Conservation (phyloP, 768 basidiomycete species). For the Macrolepiota albuminosa region DNA sequence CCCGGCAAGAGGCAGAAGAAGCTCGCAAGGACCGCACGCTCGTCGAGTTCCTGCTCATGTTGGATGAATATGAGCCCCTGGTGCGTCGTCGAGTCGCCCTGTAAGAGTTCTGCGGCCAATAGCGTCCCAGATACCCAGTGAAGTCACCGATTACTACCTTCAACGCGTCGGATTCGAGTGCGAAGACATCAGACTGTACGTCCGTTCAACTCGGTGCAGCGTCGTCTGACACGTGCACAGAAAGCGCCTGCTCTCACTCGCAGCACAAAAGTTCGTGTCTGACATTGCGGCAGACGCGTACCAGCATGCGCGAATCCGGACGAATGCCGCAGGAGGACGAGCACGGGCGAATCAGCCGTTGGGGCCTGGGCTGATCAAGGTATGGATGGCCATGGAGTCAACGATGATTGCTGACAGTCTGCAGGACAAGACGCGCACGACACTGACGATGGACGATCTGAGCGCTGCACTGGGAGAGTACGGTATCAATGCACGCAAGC, state of each 20-base stretch:
- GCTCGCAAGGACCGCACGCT: constrained; percentile 86
- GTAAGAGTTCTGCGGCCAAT: not conserved
- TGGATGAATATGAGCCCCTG: constrained; percentile 95
- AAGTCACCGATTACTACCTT: constrained; percentile 96
- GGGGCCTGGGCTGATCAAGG: constrained; percentile 63
- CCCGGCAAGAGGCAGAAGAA: constrained; percentile 72
- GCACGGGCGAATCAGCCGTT: constrained; percentile 55
- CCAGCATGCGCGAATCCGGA: constrained; percentile 94
- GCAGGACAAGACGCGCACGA: constrained; percentile 88
- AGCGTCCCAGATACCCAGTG: constrained; percentile 79
- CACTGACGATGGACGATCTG: constrained; percentile 96
- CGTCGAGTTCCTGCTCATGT: constrained; percentile 91
- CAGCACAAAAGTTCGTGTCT: constrained; percentile 96
- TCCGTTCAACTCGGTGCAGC: not conserved
- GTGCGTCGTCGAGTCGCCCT: constrained; percentile 37
- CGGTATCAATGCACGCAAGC: constrained; percentile 90
- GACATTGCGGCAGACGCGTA: constrained; percentile 97
- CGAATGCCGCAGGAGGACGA: constrained; percentile 76
- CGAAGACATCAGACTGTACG: constrained; percentile 87
- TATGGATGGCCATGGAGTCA: constrained; percentile 23
- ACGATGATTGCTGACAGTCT: not conserved
- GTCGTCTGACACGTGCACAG: constrained; percentile 34
- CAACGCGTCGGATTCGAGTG: constrained; percentile 95
- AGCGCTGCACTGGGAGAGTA: constrained; percentile 92
- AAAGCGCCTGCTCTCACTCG: constrained; percentile 90